Percentiles rank a stretch among this genome's conserved stretches.
Conservation (phyloP, 1,139 yeast genomes). For the Entelexis paramagnoliae region DNA sequence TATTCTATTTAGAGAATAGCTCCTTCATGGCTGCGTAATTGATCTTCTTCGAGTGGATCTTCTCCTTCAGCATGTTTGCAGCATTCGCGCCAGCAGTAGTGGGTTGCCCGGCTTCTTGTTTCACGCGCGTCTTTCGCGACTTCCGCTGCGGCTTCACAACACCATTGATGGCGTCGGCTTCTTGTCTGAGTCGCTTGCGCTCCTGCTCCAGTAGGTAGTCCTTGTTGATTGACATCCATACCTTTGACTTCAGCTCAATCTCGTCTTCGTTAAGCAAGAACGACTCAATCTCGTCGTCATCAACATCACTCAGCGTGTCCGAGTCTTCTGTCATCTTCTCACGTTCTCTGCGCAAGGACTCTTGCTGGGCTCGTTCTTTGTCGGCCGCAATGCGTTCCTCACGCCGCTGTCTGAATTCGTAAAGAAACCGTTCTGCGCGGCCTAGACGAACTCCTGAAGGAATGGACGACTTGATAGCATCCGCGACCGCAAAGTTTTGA, state of each 20-base stretch:
- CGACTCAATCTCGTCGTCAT: constrained; percentile 62
- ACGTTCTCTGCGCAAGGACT: constrained; percentile 8
- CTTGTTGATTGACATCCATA: constrained; percentile 83
- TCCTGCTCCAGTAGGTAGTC: constrained; percentile 83
- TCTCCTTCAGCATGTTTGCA: constrained; percentile 48
- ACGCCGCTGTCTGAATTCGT: constrained; percentile 23
- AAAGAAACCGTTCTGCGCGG: constrained; percentile 22
- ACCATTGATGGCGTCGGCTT: constrained; percentile 58
- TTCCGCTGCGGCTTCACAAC: constrained; percentile 32
- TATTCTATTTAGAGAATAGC: constrained; percentile 36
- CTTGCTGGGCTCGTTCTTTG: constrained; percentile 17
- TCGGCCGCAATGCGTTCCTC: constrained; percentile 21
- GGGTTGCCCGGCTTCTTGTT: constrained; percentile 20
- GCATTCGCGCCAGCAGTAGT: constrained; percentile 55
- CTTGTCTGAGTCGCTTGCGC: constrained; percentile 66
- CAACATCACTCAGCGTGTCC: constrained; percentile 60
- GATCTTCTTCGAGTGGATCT: constrained; percentile 71
- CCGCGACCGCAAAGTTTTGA: background rate
- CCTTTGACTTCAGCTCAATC: constrained; percentile 54
- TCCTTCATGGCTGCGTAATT: constrained; percentile 70
- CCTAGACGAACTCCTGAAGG: constrained; percentile 12
- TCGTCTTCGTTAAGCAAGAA: constrained; percentile 59
- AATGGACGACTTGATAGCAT: background rate
- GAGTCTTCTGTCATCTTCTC: constrained; percentile 37
- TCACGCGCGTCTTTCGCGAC: constrained; percentile 27